phyloP scores from a whole-genome alignment of 345 rosid species.

The Triadica sebifera region DNA sequence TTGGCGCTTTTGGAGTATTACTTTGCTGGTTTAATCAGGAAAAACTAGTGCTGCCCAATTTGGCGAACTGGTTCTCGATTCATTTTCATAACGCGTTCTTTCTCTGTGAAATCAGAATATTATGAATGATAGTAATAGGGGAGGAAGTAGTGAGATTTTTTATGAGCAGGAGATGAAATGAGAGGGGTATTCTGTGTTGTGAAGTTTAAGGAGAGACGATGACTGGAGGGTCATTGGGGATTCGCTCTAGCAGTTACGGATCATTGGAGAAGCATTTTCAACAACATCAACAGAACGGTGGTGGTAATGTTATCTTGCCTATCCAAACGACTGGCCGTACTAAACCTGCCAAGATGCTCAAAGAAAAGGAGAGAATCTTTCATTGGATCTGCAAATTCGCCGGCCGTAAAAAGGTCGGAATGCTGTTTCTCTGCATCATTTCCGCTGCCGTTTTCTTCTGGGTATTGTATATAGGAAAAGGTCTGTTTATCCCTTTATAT shows the following conservation, averaged over 20 bases:
- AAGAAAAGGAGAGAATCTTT: conserved; percentile 70
- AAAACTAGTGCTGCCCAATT: neutral
- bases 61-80: conserved; percentile 8
- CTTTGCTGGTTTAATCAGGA: too few species aligned
- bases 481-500: conserved; percentile 33
- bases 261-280: conserved; percentile 29
- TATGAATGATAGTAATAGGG: neutral
- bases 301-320: conserved; percentile 15
- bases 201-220: conserved; percentile 26
- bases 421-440: conserved; percentile 75
- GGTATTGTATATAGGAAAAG: conserved; percentile 86
- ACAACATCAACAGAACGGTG: conserved; percentile 24
- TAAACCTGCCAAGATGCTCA: conserved; percentile 75
- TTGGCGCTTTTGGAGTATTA: conserved; percentile 2
- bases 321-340: conserved; percentile 39
- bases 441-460: conserved; percentile 82
- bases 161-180: conserved; percentile 22
- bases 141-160: neutral
- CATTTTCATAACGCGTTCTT: too few species aligned
- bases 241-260: conserved; percentile 27
- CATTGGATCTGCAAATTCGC: conserved; percentile 91
- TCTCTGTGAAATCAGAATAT: neutral
- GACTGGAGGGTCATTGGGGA: conserved; percentile 31
- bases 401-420: conserved; percentile 92
- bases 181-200: conserved; percentile 11